Percentiles rank a stretch among this genome's conserved stretches.
Evolutionary conservation across 306 rosid species (phyloP).

Genomic region (Crotalaria pallida): DNA sequence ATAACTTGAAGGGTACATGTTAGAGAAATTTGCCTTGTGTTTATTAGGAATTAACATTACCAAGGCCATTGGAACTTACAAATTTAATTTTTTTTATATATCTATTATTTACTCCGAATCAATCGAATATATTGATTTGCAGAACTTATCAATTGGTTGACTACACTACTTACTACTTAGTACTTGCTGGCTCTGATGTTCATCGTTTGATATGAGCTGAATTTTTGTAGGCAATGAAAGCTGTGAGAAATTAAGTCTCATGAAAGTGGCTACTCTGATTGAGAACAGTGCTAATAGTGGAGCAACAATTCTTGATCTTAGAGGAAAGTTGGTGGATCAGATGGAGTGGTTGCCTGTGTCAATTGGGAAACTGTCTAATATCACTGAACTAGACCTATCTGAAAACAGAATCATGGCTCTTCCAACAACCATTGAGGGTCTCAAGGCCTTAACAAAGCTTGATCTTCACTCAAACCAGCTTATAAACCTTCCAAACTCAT

Average conservation of each 20-base stretch:
- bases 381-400: slow-evolving; percentile 64
- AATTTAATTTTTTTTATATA: no score
- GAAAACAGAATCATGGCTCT: slow-evolving; percentile 87
- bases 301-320: slow-evolving; percentile 55
- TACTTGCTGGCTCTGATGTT: not conserved
- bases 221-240: slow-evolving; percentile 45
- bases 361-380: slow-evolving; percentile 67
- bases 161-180: no score
- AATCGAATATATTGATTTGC: not conserved
- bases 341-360: slow-evolving; percentile 87
- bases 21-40: not conserved
- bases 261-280: slow-evolving; percentile 84
- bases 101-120: not conserved
- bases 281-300: slow-evolving; percentile 62
- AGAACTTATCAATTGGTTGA: not conserved
- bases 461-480: slow-evolving; percentile 86
- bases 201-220: slow-evolving; percentile 4
- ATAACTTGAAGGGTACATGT: not conserved
- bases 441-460: slow-evolving; percentile 67
- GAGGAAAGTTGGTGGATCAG: slow-evolving; percentile 72
- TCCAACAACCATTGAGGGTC: slow-evolving; percentile 61
- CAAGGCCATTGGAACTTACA: not conserved
- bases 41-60: not conserved
- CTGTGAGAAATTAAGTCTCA: slow-evolving; percentile 58
- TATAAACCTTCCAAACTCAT: slow-evolving; percentile 73